A percentile compares a stretch with the other conserved stretches of the same genome.
Conservation (phyloP, 1,284 basidiomycete genomes). For the Pisolithus thermaeus region DNA sequence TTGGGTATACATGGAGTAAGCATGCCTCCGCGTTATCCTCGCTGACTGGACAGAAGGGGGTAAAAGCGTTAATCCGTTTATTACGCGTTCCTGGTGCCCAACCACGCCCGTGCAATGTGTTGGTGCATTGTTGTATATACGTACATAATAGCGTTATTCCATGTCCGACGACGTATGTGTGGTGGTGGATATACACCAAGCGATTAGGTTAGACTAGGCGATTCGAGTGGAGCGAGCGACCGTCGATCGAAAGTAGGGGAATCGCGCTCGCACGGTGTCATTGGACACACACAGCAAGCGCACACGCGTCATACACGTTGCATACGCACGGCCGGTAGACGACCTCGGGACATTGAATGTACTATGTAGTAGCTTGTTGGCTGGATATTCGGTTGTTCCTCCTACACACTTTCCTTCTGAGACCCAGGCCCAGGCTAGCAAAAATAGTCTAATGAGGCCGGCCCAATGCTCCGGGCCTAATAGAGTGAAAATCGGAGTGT, state of each 20-base stretch:
- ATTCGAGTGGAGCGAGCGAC: not conserved
- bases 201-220: not conserved
- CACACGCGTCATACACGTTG: not conserved
- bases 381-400: not conserved
- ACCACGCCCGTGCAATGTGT: too few relatives aligned
- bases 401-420: too few relatives aligned
- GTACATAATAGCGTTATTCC: not conserved
- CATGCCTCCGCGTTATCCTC: not conserved
- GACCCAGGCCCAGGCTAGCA: not conserved
- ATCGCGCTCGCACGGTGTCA: not conserved
- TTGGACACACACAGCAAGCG: not conserved
- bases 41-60: not conserved
- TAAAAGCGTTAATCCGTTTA: constrained; percentile 1
- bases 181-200: not conserved
- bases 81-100: not conserved
- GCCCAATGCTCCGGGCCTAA: too few relatives aligned
- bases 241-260: not conserved
- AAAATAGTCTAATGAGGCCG: not conserved
- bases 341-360: not conserved
- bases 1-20: too few relatives aligned
- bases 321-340: not conserved
- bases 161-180: not conserved
- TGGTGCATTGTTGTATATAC: too few relatives aligned
- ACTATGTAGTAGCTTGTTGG: too few relatives aligned
- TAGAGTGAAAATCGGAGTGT: not conserved